Evolutionary conservation across 768 basidiomycete species (phyloP).

Genomic region (Nidularia sp.): DNA sequence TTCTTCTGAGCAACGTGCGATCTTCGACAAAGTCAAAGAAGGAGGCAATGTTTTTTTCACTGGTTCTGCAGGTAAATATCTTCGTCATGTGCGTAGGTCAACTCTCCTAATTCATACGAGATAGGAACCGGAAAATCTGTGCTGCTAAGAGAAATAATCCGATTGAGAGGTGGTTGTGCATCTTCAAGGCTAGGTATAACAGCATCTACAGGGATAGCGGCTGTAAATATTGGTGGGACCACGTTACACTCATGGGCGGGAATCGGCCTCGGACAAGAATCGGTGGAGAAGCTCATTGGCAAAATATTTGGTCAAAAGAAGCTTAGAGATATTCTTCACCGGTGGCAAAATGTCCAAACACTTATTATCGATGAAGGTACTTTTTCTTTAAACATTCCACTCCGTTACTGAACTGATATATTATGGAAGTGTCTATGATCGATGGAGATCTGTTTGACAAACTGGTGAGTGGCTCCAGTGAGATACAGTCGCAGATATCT

Average conservation of each 20-base stretch:
- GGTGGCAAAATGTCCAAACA: slow-evolving; percentile 61
- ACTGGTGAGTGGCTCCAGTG: slow-evolving; percentile 38
- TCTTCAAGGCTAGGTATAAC: slow-evolving; percentile 59
- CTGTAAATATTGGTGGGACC: slow-evolving; percentile 77
- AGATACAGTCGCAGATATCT: no score
- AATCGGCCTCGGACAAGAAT: slow-evolving; percentile 67
- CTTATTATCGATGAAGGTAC: slow-evolving; percentile 86
- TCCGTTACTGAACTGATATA: background rate
- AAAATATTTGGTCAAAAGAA: slow-evolving; percentile 46
- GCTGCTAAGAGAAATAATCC: slow-evolving; percentile 71
- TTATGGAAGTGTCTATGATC: slow-evolving; percentile 77
- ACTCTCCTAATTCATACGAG: background rate
- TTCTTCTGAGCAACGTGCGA: slow-evolving; percentile 47
- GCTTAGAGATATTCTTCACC: slow-evolving; percentile 33
- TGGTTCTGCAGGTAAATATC: slow-evolving; percentile 69
- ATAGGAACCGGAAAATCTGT: slow-evolving; percentile 83
- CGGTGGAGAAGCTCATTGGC: slow-evolving; percentile 42
- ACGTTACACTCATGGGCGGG: slow-evolving; percentile 86
- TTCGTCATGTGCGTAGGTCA: background rate
- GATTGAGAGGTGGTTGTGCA: slow-evolving; percentile 26
- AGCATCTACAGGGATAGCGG: slow-evolving; percentile 76
- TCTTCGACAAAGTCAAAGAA: slow-evolving; percentile 49
- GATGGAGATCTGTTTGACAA: slow-evolving; percentile 80
- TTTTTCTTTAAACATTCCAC: slow-evolving; percentile 10
- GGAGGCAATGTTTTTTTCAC: slow-evolving; percentile 81